Base-by-base conservation (phyloP, 2,329 filamentous ascomycete genomes). In the Penicillium sp. region DNA sequence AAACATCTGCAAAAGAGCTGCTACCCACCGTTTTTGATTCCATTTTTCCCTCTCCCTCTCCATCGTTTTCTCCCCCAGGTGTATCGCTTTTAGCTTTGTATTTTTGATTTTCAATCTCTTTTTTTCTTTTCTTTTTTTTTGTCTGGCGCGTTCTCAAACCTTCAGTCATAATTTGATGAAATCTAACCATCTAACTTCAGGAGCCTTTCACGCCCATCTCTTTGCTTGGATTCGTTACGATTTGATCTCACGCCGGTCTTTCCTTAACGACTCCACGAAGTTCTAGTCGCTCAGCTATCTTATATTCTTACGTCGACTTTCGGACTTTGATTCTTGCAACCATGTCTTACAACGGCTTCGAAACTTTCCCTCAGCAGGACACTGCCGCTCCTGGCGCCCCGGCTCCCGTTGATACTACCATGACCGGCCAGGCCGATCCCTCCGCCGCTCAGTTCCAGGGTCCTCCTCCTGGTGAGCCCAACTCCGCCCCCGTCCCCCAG, bases 281-380 rank as follows among this genome's bases (percentile, higher is more conserved):
- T 69, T 65, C 53, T 61, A 68, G 61, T 71, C 65, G 64, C 65
- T 63, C 69, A 66, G 64, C 63, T 66, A 64, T 65, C 68, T 66
- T 68, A 60, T 64, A 63, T 66, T 52, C 52, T 65, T 65, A 63
- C 60, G 48, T 65, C 60, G 57, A 59, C 57, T 61, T 56, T 56
- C 61, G 56, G 42, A 59, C 48, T 59, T 62, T 64, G 55, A 59
- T 59, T 51, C 61, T 61, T 54, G 57, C 60, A 58, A 71, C 81
- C 62, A 88, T 88, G 85, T 85, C 83, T 70, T 87, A 85, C 77
- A 81, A 83, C 59, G 84, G 84, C 72, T 85, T 84, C 73, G 84
- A 87, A 66, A 78, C 80, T 61, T 85, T 83, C 72, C 82, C 81
- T 68, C 81, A 81, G 70, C 84, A 84, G 71, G 77, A 80, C 58